These are phyloP conservation scores for Penicillium fimorum DNA, from an alignment of 495 filamentous ascomycete genomes.

Conservation along the genomic window DNA sequence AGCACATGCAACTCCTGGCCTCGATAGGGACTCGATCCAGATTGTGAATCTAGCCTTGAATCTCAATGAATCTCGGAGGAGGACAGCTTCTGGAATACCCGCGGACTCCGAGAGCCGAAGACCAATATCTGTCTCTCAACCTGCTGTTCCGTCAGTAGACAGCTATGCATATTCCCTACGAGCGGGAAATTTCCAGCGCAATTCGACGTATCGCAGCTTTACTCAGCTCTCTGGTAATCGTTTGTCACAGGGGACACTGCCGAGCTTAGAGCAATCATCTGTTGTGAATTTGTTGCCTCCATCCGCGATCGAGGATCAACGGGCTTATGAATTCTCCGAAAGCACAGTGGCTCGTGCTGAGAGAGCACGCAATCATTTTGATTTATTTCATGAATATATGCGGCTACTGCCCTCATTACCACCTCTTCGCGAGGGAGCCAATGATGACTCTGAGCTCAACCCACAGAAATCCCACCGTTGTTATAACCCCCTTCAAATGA, in stretches of 20 bases:
- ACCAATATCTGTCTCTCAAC: slow-evolving; percentile 44
- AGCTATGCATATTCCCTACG: slow-evolving; percentile 19
- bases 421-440: slow-evolving; percentile 46
- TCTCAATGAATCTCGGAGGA: slow-evolving; percentile 76
- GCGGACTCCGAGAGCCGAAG: slow-evolving; percentile 46
- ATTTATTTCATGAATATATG: slow-evolving; percentile 76
- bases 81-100: slow-evolving; percentile 51
- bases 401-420: slow-evolving; percentile 72
- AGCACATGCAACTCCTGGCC: slow-evolving; percentile 26
- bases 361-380: slow-evolving; percentile 74
- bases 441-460: slow-evolving; percentile 10
- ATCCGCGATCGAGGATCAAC: slow-evolving; percentile 27
- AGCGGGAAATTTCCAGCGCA: slow-evolving; percentile 15
- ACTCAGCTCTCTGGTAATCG: slow-evolving; percentile 19
- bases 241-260: slow-evolving; percentile 7
- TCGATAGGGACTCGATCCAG: slow-evolving; percentile 75
- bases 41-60: slow-evolving; percentile 89
- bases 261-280: slow-evolving; percentile 20
- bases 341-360: slow-evolving; percentile 76
- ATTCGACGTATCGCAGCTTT: slow-evolving; percentile 20
- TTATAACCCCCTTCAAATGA: slow-evolving; percentile 86
- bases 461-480: slow-evolving; percentile 33
- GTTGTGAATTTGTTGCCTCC: slow-evolving; percentile 35
- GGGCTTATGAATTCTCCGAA: slow-evolving; percentile 66
- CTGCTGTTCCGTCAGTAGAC: slow-evolving; percentile 17